Conservation (phyloP, 2,329 filamentous ascomycete genomes). For the Fusarium tuaranense region DNA sequence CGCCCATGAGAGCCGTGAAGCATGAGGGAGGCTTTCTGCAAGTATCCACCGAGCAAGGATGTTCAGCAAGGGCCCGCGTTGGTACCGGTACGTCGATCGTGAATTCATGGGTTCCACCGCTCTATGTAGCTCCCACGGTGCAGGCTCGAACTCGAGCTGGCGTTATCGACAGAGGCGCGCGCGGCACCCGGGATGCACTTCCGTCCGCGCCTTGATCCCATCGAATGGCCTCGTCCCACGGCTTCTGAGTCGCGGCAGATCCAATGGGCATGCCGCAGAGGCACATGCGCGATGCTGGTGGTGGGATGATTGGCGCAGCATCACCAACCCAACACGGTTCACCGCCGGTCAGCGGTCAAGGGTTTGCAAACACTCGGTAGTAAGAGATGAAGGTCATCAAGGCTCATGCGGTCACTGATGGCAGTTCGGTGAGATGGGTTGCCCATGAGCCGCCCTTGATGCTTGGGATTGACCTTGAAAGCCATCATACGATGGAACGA, state of each 20-base stretch:
- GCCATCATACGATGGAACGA: slow-evolving; percentile 39
- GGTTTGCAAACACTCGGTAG: slow-evolving; percentile 13
- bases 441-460: slow-evolving; percentile 7
- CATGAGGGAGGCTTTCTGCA: slow-evolving; percentile 18
- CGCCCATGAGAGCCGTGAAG: slow-evolving; percentile 13
- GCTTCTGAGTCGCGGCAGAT: slow-evolving; percentile 13
- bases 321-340: slow-evolving; percentile 27
- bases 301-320: slow-evolving; percentile 38
- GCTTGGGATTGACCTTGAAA: slow-evolving; percentile 18
- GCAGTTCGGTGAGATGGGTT: slow-evolving; percentile 17
- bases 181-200: slow-evolving; percentile 26
- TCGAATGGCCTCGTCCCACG: slow-evolving; percentile 22
- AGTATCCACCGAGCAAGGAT: slow-evolving; percentile 6
- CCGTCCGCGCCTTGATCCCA: slow-evolving; percentile 15
- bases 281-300: slow-evolving; percentile 28
- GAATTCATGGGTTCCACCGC: slow-evolving; percentile 36
- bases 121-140: slow-evolving; percentile 16
- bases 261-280: slow-evolving; percentile 30
- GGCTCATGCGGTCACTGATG: slow-evolving; percentile 17
- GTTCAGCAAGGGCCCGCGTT: slow-evolving; percentile 9
- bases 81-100: slow-evolving; percentile 24
- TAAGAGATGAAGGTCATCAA: background rate
- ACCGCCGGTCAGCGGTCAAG: slow-evolving; percentile 40
- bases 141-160: slow-evolving; percentile 14
- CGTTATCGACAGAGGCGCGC: slow-evolving; percentile 15